Conservation (phyloP, 352 stramenopile species). For the Pythium apleroticum region DNA sequence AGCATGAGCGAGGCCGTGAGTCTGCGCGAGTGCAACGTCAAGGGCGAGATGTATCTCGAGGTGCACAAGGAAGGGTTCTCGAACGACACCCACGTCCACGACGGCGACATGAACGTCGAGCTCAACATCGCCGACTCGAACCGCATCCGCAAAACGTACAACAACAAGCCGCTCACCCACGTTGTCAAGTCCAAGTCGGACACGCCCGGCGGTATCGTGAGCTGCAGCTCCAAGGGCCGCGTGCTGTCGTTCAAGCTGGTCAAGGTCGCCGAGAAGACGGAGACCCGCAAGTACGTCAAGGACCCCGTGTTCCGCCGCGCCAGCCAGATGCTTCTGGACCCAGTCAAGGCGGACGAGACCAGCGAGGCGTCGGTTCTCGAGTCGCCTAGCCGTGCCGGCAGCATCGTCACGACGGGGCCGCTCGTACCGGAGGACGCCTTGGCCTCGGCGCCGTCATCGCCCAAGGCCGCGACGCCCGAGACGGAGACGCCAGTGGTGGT, state of each 20-base stretch:
- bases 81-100: slow-evolving; percentile 46
- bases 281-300: slow-evolving; percentile 46
- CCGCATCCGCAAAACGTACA: slow-evolving; percentile 67
- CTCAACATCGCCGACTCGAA: slow-evolving; percentile 72
- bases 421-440: slow-evolving; percentile 9
- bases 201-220: slow-evolving; percentile 43
- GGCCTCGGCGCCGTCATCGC: slow-evolving; percentile 6
- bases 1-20: slow-evolving; percentile 52
- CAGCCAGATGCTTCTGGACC: slow-evolving; percentile 40
- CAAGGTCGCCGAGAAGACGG: slow-evolving; percentile 29
- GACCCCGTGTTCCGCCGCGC: slow-evolving; percentile 46
- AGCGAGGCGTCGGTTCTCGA: slow-evolving; percentile 49
- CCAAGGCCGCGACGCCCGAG: slow-evolving; percentile 13
- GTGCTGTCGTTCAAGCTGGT: slow-evolving; percentile 43
- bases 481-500: slow-evolving; percentile 8
- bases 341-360: slow-evolving; percentile 53
- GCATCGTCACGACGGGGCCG: slow-evolving; percentile 23
- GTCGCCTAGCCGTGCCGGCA: slow-evolving; percentile 43
- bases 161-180: slow-evolving; percentile 50
- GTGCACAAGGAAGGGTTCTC: slow-evolving; percentile 57
- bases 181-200: slow-evolving; percentile 52
- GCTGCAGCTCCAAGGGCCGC: slow-evolving; percentile 42
- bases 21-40: slow-evolving; percentile 46
- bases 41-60: slow-evolving; percentile 74
- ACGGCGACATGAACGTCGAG: slow-evolving; percentile 39